Conservation (phyloP, 108 stramenopile genomes). For the Hondaea fermentalgiana region DNA sequence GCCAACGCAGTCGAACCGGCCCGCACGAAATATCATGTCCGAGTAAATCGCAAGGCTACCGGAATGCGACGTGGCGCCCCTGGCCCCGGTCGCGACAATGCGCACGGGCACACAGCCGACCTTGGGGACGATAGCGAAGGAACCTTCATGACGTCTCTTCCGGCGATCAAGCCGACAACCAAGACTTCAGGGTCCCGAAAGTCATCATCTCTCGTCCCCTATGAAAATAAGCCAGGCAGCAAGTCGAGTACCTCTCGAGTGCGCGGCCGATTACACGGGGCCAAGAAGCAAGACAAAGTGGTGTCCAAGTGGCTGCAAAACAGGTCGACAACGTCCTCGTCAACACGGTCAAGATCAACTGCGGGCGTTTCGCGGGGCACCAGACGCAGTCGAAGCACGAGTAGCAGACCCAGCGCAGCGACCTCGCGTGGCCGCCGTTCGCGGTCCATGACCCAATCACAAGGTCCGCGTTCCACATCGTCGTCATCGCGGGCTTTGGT, state of each 20-base stretch:
- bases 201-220: not conserved
- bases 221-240: not conserved
- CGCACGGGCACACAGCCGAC: not conserved
- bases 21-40: not conserved
- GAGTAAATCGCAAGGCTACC: not conserved
- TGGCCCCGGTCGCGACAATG: no score
- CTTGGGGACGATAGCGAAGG: slow-evolving; percentile 18
- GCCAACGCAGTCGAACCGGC: not conserved
- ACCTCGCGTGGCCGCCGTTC: not conserved
- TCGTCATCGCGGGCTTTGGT: not conserved
- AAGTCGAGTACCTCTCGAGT: not conserved
- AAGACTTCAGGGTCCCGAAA: not conserved
- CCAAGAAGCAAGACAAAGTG: not conserved
- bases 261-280: not conserved
- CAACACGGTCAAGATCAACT: not conserved
- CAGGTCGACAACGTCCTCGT: not conserved
- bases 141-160: not conserved
- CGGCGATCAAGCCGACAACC: not conserved
- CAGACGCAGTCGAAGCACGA: not conserved
- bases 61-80: not conserved
- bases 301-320: not conserved
- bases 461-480: not conserved
- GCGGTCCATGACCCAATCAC: not conserved
- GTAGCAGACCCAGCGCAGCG: not conserved
- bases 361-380: not conserved